Conservation (phyloP, 352 stramenopile genomes). For the Globisporangium ultimum region DNA sequence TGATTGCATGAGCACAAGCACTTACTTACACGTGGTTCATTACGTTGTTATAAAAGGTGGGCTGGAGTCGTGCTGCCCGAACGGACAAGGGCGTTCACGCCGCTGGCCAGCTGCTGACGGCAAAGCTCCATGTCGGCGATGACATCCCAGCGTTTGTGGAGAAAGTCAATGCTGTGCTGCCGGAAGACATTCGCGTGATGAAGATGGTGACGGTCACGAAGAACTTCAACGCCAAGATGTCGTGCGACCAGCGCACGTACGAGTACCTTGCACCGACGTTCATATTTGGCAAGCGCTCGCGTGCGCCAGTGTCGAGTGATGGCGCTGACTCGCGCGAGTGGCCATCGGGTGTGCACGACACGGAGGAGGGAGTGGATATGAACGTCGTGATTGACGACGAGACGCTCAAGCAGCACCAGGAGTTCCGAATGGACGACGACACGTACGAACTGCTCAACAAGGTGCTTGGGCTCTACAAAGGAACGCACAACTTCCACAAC, state of each 20-base stretch:
- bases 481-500: constrained; percentile 96
- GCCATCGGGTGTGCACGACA: constrained; percentile 35
- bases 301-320: neutral
- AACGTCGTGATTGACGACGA: constrained; percentile 50
- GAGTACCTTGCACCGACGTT: constrained; percentile 90
- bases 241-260: constrained; percentile 87
- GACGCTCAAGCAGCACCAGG: constrained; percentile 64
- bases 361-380: constrained; percentile 30
- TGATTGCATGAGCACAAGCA: neutral
- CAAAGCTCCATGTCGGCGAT: constrained; percentile 82
- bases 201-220: constrained; percentile 86
- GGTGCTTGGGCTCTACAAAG: constrained; percentile 67
- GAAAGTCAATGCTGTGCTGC: constrained; percentile 71
- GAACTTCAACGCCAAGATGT: constrained; percentile 90
- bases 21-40: neutral
- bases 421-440: constrained; percentile 66
- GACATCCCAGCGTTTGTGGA: constrained; percentile 62
- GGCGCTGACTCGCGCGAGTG: constrained; percentile 12
- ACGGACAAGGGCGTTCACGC: constrained; percentile 92
- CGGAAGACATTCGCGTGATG: constrained; percentile 79
- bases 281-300: constrained; percentile 59
- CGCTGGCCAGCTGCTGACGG: constrained; percentile 77
- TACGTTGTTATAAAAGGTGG: constrained; percentile 36
- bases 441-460: constrained; percentile 46
- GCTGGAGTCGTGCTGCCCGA: constrained; percentile 83